Evolutionary conservation across 1,284 basidiomycete species (phyloP).

Genomic region (Ganoderma lucidum): DNA sequence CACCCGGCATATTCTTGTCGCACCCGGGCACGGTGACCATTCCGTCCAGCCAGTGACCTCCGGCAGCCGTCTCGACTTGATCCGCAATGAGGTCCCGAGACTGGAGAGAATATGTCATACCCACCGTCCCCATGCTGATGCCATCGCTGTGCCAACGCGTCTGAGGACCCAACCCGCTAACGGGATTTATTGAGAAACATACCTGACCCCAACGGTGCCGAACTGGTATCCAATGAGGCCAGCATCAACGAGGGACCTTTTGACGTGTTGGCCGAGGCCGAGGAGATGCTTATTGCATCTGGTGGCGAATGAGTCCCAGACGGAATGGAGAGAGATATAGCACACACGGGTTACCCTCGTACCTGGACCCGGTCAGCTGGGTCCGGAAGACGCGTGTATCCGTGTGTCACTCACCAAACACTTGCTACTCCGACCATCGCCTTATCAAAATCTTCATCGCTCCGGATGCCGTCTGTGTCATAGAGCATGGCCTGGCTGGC

Average conservation of each 20-base stretch:
- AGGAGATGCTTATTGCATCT: slow-evolving; percentile 95
- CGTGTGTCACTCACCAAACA: slow-evolving; percentile 76
- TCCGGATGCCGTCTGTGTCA: slow-evolving; percentile 88
- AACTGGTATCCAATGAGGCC: slow-evolving; percentile 96
- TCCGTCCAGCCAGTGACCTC: slow-evolving; percentile 98
- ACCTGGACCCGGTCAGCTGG: slow-evolving; percentile 38
- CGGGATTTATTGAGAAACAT: slow-evolving; percentile 4
- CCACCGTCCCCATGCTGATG: slow-evolving; percentile 95
- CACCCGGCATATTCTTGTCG: slow-evolving; percentile 99
- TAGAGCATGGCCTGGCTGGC: slow-evolving; percentile 98
- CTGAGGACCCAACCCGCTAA: not conserved
- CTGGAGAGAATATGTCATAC: slow-evolving; percentile 95
- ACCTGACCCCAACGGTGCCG: slow-evolving; percentile 92
- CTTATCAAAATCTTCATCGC: slow-evolving; percentile 86
- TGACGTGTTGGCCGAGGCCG: slow-evolving; percentile 88
- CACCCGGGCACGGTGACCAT: slow-evolving; percentile 97
- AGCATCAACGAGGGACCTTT: slow-evolving; percentile 77
- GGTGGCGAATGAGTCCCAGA: slow-evolving; percentile 28
- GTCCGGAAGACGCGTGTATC: slow-evolving; percentile 8
- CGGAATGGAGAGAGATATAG: slow-evolving; percentile 23
- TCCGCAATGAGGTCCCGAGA: slow-evolving; percentile 98
- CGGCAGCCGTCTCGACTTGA: slow-evolving; percentile 95
- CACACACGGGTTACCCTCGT: slow-evolving; percentile 51
- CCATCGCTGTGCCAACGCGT: slow-evolving; percentile 67
- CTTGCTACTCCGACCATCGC: slow-evolving; percentile 96